phyloP scores from a whole-genome alignment of 768 basidiomycete genomes.

The Pholiota molesta region DNA sequence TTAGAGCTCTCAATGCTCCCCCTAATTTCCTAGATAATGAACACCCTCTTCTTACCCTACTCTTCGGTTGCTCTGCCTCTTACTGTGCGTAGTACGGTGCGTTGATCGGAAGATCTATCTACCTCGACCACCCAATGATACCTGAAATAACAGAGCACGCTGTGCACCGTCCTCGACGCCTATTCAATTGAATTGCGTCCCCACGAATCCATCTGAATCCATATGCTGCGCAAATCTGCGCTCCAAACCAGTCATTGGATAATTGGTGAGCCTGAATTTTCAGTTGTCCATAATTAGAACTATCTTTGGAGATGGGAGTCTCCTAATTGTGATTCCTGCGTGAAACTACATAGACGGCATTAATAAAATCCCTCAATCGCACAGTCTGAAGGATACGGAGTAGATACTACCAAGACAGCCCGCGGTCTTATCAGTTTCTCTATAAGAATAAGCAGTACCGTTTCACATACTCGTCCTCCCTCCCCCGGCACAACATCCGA shows the following conservation, averaged over 20 bases:
- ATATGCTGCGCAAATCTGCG: background rate
- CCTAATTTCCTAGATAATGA: background rate
- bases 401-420: too few relatives aligned
- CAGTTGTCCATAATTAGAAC: background rate
- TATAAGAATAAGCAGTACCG: background rate
- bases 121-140: background rate
- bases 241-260: background rate
- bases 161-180: background rate
- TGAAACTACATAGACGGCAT: too few relatives aligned
- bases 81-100: background rate
- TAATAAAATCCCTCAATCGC: too few relatives aligned
- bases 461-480: background rate
- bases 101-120: background rate
- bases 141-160: too few relatives aligned
- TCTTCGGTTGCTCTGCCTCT: background rate
- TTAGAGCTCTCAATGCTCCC: background rate
- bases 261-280: background rate
- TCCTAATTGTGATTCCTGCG: background rate
- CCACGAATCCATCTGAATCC: background rate
- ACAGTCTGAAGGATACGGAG: too few relatives aligned
- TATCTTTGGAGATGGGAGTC: background rate
- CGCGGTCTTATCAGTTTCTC: background rate
- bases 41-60: background rate
- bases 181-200: background rate
- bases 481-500: too few relatives aligned